Evolutionary conservation across 768 basidiomycete genomes (phyloP), one percentile per base, ranked within the genome.

Genomic region (Termitomyces sp.): DNA sequence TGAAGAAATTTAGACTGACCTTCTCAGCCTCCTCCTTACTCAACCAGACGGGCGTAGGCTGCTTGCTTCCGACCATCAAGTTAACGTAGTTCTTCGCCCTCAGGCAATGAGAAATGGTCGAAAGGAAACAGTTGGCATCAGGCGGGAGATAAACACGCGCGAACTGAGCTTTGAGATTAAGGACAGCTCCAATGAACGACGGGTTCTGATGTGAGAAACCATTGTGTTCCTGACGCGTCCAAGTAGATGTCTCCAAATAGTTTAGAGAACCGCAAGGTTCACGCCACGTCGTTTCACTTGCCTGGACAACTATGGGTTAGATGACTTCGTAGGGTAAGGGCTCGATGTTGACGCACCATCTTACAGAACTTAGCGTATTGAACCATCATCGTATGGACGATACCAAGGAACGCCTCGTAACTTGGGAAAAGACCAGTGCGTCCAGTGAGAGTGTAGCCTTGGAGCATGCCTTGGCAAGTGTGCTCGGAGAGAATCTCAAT

Each of bases 391-490:
- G 92, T 95, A 59, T 89, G 87, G 32, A 95, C 74, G 72, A 95
- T 95, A 48, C 92, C 92, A 48, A 95, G 78, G 83, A 96, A 97
- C 0, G 92, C 89, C 71, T 96, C 94, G 71, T 96, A 95, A 34
- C 86, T 88, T 2, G 94, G 93, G 83, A 96, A 93, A 38, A 96
- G 78, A 12, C 85, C 93, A 0, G 88, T 89, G 45, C 88, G 80
- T 9, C 94, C 94, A 0, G 94, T 96, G 50, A 97, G 83, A 6
- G 92, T 94, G 73, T 96, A 96, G 2, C 94, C 94, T 73, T 97
- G 92, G 12, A 96, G 78, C 88, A 94, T 94, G 29, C 89, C 92
- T 70, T 94, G 91, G 66, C 90, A 90, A 10, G 91, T 92, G 68
- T 94, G 92, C 69, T 93, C 92, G 7, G 89, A 92, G 17, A 96